Percentiles rank a stretch among this genome's conserved stretches.
Evolutionary conservation across 169 alveolate genomes (phyloP).

Genomic region (Ophryocystis elektroscirrha): DNA sequence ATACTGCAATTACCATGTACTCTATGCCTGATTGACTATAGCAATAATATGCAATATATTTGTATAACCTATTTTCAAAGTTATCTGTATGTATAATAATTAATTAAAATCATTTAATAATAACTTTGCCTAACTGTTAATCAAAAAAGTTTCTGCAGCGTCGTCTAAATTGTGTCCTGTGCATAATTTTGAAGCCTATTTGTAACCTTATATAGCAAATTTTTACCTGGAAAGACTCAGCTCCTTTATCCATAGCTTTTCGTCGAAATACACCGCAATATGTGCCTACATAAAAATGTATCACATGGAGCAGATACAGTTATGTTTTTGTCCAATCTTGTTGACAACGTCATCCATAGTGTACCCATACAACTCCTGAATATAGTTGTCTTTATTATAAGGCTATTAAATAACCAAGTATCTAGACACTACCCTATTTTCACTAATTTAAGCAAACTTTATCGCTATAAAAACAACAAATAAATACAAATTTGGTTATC

Average conservation of each 20-base stretch:
- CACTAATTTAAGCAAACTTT: too few species aligned
- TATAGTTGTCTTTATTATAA: too few species aligned
- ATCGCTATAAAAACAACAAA: too few species aligned
- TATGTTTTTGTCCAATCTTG: slow-evolving; percentile 58
- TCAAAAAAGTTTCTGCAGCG: slow-evolving; percentile 80
- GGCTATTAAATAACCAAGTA: too few species aligned
- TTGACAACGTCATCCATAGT: slow-evolving; percentile 89
- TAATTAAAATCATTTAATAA: too few species aligned
- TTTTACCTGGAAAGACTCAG: too few species aligned
- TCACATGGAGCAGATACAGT: slow-evolving; percentile 16
- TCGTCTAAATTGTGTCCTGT: slow-evolving; percentile 99
- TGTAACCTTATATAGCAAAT: too few species aligned
- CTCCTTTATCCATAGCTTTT: slow-evolving; percentile 83
- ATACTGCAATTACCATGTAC: too few species aligned
- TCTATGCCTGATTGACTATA: too few species aligned
- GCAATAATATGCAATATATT: too few species aligned
- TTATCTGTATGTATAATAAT: background rate
- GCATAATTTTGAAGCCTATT: slow-evolving; percentile 64
- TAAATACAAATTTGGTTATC: background rate
- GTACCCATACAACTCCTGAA: slow-evolving; percentile 44
- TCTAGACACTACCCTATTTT: too few species aligned
- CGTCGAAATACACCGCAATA: slow-evolving; percentile 92
- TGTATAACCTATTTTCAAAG: too few species aligned
- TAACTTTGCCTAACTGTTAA: slow-evolving; percentile 66
- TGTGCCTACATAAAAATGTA: slow-evolving; percentile 42